Evolutionary conservation across 768 basidiomycete genomes (phyloP), one percentile per base, ranked within the genome.

Genomic region (Guyanaporus albipodus): DNA sequence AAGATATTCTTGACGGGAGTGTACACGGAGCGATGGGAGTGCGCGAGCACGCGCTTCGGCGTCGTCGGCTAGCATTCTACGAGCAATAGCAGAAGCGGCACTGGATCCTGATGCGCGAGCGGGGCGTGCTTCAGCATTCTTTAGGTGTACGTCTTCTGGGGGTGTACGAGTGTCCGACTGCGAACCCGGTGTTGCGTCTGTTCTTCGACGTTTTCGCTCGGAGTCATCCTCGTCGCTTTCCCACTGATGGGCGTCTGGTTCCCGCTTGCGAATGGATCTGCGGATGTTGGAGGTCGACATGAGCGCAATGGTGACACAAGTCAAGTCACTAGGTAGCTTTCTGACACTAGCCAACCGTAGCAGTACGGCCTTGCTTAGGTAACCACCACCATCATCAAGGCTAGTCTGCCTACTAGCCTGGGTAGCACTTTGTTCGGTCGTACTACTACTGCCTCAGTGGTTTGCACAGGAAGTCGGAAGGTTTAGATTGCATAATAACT

Each of bases 1-100:
- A 52, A 99, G 77, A 61, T 99, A 99, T 66, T 94, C 91, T 63
- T 98, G 89, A 43, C 96, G 84, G 2, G 94, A 94, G 57, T 86
- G 89, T 47, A 88, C 73, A 33, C 96, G 83, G 7, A 98, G 74
- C 11, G 82, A 83, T 1, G 93, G 82, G 18, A 85, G 63, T 44
- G 79, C 80, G 41, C 59, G 48, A 3, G 56, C 54, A 37, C 82
- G 78, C 24, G 81, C 81, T 52, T 77, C 76, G 7, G 75, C 53
- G 61, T 92, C 87, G 54, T 96, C 91, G 15, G 88, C 93, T 5
- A 97, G 73, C 48, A 83, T 77, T 51, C 88, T 78, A 54, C 93
- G 76, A 52, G 83, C 76, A 17, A 86, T 83, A 22, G 91, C 90
- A 51, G 96, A 95, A 9, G 87, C 82, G 17, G 87, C 87, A 9